Base-by-base conservation (phyloP, 352 stramenopile genomes). In the Phytophthora kernoviae region DNA sequence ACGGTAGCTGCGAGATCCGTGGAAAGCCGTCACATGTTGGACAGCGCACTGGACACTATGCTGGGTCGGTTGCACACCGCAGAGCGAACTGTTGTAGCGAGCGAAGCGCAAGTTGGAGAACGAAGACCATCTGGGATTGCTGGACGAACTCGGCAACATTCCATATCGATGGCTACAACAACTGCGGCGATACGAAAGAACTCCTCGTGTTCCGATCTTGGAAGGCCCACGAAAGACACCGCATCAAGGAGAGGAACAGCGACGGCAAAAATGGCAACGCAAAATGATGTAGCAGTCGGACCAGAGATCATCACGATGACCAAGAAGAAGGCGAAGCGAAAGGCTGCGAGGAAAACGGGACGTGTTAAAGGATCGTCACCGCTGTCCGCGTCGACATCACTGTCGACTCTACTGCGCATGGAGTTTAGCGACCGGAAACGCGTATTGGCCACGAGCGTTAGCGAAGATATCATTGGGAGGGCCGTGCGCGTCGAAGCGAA, bases 401-500 rank as follows among this genome's bases (percentile, higher is more conserved):
- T 85, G 18, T 80, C 73, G 14, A 70, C 61, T 7, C 37, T 85
- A 7, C 30, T 85, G 17, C 70, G 68, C 0, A 53, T 70, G 39
- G 72, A 84, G 24, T 57, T 85, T 5, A 63, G 41, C 3, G 73
- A 73, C 34, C 73, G 24, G 2, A 57, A 40, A 14, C 42, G 40
- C 6, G 18, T 17, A 2, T 11, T 66, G 5, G 22, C 36, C 12
- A 32, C 62, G 5, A 69, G 53, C 4, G 61, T 62, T 1, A 77
- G 76, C 5, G 62, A 68, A 15, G 41, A 45, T 1, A 63, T 92
- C 11, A 70, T 90, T n/a, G 58, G 80, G 24, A 70, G 70, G 7
- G 61, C 85, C 3, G 60, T 79, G 2, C 75, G 61, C 15, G 65
- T 66, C 10, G 82, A 90, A 17, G 51, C 69, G n/a, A 87, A 83